Base-by-base conservation (phyloP, 129 eudicot species). In the Solidago caesia region DNA sequence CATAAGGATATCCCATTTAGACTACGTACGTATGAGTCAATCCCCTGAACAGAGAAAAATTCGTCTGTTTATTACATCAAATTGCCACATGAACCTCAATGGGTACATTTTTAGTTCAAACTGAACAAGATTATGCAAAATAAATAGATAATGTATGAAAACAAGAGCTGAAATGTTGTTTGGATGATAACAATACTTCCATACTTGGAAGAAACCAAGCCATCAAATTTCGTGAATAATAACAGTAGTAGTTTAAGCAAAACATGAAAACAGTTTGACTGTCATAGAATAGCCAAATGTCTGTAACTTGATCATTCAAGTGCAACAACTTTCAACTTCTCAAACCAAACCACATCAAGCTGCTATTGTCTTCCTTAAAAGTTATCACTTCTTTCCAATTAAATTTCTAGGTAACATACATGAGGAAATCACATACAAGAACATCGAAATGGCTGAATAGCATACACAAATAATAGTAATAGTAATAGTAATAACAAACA, bases 391-490 rank as follows among this genome's bases (percentile, higher is more conserved):
- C 49, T 70, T 74, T 70, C 71, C 69, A 72, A 51, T 57, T 41
- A 67, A 74, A 41, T 79, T 48, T 75, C 71, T 65, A 80, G 60
- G 65, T 65, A 62, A 52, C 46, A 69, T 68, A 79, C 80, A 79
- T 57, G 8, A 51, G 62, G 62, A 55, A 45, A 45, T 60, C 80
- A 73, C 76, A 80, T 74, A 68, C 70, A 48, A 44, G 73, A 52
- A 81, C 67, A 55, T 45, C 25, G 71, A 67, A 58, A 56, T 70
- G 44, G 53, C 63, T 53, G 49, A 66, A 78, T 71, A 71, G 10
- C 83, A 79, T 73, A 73, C 83, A 79, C 75, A 73, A 79, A 73
- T 51, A 41, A 66, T 67, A 43, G 52, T 66, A 26, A 80, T 63
- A 56, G 67, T 67, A 48, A 80, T 63, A 56, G 67, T 67, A 48